Percentiles rank a stretch among this genome's conserved stretches.
Evolutionary conservation across 2,329 filamentous ascomycete species (phyloP).

Genomic region (Calonectria pauciramosa): DNA sequence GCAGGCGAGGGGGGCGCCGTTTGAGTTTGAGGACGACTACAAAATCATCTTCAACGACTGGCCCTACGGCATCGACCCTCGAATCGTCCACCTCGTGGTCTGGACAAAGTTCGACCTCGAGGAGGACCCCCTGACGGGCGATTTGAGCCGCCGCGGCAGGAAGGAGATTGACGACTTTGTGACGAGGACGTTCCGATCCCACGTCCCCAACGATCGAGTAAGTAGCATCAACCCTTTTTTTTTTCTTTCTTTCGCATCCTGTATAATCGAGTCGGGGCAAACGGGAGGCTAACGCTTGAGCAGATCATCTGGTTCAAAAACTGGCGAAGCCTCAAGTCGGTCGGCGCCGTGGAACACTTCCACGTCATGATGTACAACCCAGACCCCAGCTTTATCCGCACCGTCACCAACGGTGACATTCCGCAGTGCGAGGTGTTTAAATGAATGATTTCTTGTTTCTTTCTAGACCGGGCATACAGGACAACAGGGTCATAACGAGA

Average conservation of each 20-base stretch:
- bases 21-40: slow-evolving; percentile 68
- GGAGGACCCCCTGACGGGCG: slow-evolving; percentile 74
- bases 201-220: slow-evolving; percentile 66
- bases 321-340: slow-evolving; percentile 86
- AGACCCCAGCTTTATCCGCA: slow-evolving; percentile 75
- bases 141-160: slow-evolving; percentile 75
- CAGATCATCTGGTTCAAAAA: slow-evolving; percentile 74
- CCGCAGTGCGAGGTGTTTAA: slow-evolving; percentile 67
- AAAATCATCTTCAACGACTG: slow-evolving; percentile 92
- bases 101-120: slow-evolving; percentile 92
- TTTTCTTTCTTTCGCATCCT: no score
- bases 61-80: slow-evolving; percentile 87
- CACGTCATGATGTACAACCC: slow-evolving; percentile 92
- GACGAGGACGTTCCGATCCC: slow-evolving; percentile 71
- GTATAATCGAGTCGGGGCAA: background rate
- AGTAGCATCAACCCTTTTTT: slow-evolving; percentile 49
- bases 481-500: background rate
- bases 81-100: slow-evolving; percentile 87
- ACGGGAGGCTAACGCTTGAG: background rate
- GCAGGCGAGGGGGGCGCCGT: slow-evolving; percentile 51
- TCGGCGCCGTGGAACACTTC: slow-evolving; percentile 92
- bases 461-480: slow-evolving; percentile 7
- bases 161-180: slow-evolving; percentile 80
- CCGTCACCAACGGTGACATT: slow-evolving; percentile 81
- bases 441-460: background rate